Base-by-base conservation (phyloP, 1,284 basidiomycete genomes). In the Bondarzewia mesenterica region DNA sequence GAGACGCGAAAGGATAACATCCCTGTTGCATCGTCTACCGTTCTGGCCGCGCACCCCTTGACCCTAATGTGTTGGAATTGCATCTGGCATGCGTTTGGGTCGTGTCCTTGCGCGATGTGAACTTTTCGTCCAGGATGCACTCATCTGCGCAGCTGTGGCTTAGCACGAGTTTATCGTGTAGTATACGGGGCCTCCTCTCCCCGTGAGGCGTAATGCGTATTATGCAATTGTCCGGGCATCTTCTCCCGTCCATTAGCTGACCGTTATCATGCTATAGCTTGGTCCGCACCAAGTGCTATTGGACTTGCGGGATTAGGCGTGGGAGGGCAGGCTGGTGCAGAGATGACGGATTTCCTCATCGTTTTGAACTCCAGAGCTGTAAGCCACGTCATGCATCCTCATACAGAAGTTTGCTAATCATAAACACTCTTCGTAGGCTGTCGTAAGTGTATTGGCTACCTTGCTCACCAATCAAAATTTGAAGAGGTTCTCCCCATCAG, bases 241-340 rank as follows among this genome's bases (percentile, higher is more conserved):
- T 10, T 18, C 8, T 12, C 38, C 14, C 16, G 21, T 40, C 3
- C 51, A 47, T 46, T 22, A 32, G n/a, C 21, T 38, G 27, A 20
- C 44, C n/a, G n/a, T 43, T 40, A 41, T 41, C 25, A 41, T 39
- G 36, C 48, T 32, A 12, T 57, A 93, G 89, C 80, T 41, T 98
- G 93, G 93, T 93, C 90, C 41, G 85, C 93, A 22, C 94, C 95
- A 3, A 89, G 88, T 60, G 96, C 94, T 0, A 95, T 98, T 48
- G 94, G 93, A 18, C 85, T 93, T n/a, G 95, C 89, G 10, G 95
- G 95, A 0, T 65, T 97, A 10, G 95, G 95, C 3, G 76, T 97
- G 29, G 93, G 93, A 40, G 82, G 85, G 15, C 94, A 88, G 59
- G 73, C 76, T 22, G 89, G 87, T 16, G 88, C 89, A 50, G 89